Evolutionary conservation across 2,329 filamentous ascomycete species (phyloP), one percentile per base, ranked within the genome.

Genomic region (Aspergillus sp.): DNA sequence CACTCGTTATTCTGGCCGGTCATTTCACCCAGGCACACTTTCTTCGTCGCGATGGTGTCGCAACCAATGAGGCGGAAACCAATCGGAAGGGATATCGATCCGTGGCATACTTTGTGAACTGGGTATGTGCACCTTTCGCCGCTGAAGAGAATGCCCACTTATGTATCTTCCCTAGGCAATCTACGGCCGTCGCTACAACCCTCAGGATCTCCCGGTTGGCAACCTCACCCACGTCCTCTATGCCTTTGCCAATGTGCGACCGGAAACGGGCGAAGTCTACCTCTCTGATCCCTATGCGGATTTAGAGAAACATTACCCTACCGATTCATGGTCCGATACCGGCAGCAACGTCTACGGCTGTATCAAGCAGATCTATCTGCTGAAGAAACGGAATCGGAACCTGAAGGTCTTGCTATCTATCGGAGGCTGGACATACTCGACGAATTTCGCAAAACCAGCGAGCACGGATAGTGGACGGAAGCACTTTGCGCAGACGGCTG

Each of bases 191-290:
- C 89, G 92, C 69, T 89, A 93, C 71, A 82, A 86, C 11, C 91
- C 91, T 0, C 89, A 95, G 69, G 86, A 95, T 69, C 82, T 96
- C 2, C 90, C 90, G 0, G 86, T 84, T 3, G 85, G 91, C 55
- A 89, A 91, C 59, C 83, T 96, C 33, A 96, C 92, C 0, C 93
- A 97, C 70, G 76, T 96, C 7, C 84, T 96, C n/a, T 96, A 96
- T 67, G 82, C 92, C 9, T 96, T 96, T 76, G 92, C 90, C 69
- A 93, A 96, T 72, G 85, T 96, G 56, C 84, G 86, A 2, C 83
- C 87, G 24, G 24, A 27, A 3, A 86, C 82, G 41, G 92, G 92
- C 52, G 90, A 95, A 77, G 90, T 93, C 78, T 89, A 80, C 70
- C 77, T 90, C 23, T 86, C 85, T 2, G 90, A 93, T 67, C 75